Conservation (phyloP, 2,329 filamentous ascomycete genomes). For the Botrytis fabae region DNA sequence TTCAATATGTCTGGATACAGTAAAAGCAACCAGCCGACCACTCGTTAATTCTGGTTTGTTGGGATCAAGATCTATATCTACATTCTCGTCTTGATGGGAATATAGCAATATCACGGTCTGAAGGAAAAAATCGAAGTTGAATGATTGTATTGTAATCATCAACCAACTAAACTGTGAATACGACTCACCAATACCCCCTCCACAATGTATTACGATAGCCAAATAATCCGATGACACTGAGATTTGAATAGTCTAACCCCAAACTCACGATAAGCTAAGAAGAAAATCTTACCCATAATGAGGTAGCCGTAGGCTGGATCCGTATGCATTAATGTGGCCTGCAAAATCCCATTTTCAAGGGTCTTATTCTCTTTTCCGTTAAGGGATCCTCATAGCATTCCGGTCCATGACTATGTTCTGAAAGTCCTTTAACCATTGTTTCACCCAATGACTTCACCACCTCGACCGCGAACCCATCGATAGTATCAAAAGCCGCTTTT, state of each 20-base stretch:
- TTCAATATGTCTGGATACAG: background rate
- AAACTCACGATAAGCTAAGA: too few relatives aligned
- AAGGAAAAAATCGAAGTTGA: background rate
- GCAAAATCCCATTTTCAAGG: too few relatives aligned
- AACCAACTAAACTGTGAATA: too few relatives aligned
- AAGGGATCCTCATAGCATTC: background rate
- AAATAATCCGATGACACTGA: too few relatives aligned
- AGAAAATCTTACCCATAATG: too few relatives aligned
- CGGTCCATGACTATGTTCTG: fast-evolving
- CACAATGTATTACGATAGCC: too few relatives aligned
- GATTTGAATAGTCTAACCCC: too few relatives aligned
- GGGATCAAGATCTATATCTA: background rate
- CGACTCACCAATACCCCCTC: too few relatives aligned
- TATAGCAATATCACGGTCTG: background rate
- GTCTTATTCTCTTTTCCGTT: background rate
- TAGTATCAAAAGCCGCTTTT: background rate
- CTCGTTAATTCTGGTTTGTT: background rate
- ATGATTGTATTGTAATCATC: background rate
- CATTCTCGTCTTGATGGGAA: background rate
- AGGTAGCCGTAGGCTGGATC: too few relatives aligned
- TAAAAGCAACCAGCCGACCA: background rate
- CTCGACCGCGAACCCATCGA: background rate
- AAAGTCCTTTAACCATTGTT: background rate
- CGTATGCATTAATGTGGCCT: too few relatives aligned
- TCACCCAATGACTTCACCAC: background rate